Percentiles rank a stretch among this genome's conserved stretches.
These are phyloP conservation scores for Coccinonectria pachysandricola DNA, from an alignment of 2,329 filamentous ascomycete genomes.

Conservation along the genomic window DNA sequence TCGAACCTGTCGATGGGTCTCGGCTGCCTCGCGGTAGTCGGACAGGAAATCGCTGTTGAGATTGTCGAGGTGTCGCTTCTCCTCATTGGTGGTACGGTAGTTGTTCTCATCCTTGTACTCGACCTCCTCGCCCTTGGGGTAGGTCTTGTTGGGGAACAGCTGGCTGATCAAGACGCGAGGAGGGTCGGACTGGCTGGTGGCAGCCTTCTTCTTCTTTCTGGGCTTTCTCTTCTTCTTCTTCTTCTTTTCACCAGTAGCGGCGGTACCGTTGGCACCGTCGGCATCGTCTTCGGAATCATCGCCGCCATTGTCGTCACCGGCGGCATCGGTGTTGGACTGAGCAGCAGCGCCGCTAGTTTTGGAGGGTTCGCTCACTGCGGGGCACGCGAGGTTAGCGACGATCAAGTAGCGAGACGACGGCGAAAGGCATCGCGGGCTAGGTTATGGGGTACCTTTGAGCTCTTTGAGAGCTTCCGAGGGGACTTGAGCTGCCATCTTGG, in stretches of 20 bases:
- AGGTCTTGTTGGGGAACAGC: slow-evolving; percentile 62
- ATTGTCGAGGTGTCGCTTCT: slow-evolving; percentile 74
- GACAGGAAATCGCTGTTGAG: slow-evolving; percentile 70
- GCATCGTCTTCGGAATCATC: slow-evolving; percentile 46
- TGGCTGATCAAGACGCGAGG: slow-evolving; percentile 62
- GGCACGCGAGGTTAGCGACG: slow-evolving; percentile 3
- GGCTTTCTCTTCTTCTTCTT: slow-evolving; percentile 68
- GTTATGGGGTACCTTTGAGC: slow-evolving; percentile 26
- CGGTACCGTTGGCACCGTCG: slow-evolving; percentile 28
- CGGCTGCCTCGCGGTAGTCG: slow-evolving; percentile 77
- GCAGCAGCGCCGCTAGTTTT: slow-evolving; percentile 30
- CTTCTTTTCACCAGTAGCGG: slow-evolving; percentile 26
- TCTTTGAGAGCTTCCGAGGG: slow-evolving; percentile 34
- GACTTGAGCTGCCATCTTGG: slow-evolving; percentile 33
- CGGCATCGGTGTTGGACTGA: slow-evolving; percentile 28
- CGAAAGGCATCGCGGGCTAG: neutral
- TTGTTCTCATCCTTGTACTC: slow-evolving; percentile 69
- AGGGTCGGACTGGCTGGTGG: slow-evolving; percentile 63
- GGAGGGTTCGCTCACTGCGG: slow-evolving; percentile 30
- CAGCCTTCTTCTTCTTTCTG: slow-evolving; percentile 71
- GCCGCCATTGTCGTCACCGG: slow-evolving; percentile 34
- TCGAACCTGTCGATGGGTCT: slow-evolving; percentile 79
- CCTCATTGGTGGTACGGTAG: slow-evolving; percentile 70
- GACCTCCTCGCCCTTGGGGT: slow-evolving; percentile 66
- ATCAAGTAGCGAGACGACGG: neutral